Evolutionary conservation across 2,329 filamentous ascomycete genomes (phyloP).

Genomic region (Diaporthe sp.): DNA sequence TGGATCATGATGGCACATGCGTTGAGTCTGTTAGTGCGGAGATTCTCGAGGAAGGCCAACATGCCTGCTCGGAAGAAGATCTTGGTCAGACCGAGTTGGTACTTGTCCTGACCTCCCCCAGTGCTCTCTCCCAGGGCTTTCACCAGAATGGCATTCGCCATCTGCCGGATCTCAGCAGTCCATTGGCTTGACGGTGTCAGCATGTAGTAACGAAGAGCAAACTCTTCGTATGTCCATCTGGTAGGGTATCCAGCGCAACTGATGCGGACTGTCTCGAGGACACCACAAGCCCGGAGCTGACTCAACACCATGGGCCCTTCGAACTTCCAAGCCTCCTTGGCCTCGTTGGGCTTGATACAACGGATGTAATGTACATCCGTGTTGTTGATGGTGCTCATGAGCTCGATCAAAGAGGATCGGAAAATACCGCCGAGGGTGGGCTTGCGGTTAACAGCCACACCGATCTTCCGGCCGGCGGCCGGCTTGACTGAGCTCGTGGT

Average conservation of each 20-base stretch:
- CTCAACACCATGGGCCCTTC: conserved; percentile 99
- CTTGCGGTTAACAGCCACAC: conserved; percentile 93
- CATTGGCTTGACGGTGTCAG: conserved; percentile 89
- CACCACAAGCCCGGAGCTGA: conserved; percentile 97
- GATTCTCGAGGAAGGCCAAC: conserved; percentile 96
- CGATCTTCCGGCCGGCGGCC: conserved; percentile 83
- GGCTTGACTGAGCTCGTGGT: conserved; percentile 81
- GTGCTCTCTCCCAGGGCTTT: conserved; percentile 87
- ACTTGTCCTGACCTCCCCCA: conserved; percentile 86
- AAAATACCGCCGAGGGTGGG: conserved; percentile 98
- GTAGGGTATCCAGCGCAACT: conserved; percentile 98
- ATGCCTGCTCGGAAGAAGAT: conserved; percentile 99
- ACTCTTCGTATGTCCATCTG: conserved; percentile 98
- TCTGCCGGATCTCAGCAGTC: conserved; percentile 93
- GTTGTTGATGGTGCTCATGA: conserved; percentile 97
- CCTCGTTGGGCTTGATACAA: conserved; percentile 99
- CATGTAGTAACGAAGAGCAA: conserved; percentile 98
- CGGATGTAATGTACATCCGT: conserved; percentile 99
- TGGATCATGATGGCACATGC: conserved; percentile 98
- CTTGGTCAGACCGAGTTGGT: conserved; percentile 96
- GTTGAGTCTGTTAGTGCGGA: conserved; percentile 90
- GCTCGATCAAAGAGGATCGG: conserved; percentile 96
- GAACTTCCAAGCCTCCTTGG: conserved; percentile 96
- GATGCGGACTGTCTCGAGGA: conserved; percentile 97
- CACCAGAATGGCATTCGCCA: conserved; percentile 92